A percentile compares a stretch with the other conserved stretches of the same genome.
These are phyloP conservation scores for Raphanus hybrid DNA, from an alignment of 441 rosid genomes.

Conservation along the genomic window DNA sequence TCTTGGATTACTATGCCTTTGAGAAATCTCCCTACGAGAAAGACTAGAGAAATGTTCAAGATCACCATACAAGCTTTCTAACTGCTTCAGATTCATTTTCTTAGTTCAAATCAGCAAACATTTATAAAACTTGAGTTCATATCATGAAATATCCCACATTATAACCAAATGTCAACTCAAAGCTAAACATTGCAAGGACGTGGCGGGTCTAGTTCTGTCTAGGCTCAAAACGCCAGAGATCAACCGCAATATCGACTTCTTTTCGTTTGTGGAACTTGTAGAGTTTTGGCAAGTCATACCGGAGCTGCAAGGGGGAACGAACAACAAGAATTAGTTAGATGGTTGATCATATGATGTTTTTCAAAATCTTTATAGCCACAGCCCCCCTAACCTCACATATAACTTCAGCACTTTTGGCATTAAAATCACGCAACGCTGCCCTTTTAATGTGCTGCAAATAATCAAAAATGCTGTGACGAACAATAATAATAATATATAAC, in stretches of 20 bases:
- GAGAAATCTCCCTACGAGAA: too few relatives aligned
- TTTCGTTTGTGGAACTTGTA: slow-evolving; percentile 90
- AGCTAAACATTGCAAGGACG: too few relatives aligned
- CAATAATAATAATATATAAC: background rate
- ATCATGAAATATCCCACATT: too few relatives aligned
- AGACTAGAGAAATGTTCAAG: too few relatives aligned
- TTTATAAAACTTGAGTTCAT: too few relatives aligned
- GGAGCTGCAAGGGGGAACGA: slow-evolving; percentile 54
- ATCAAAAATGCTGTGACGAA: background rate
- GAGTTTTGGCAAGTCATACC: slow-evolving; percentile 75
- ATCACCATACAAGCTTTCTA: too few relatives aligned
- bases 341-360: too few relatives aligned
- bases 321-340: background rate
- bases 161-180: too few relatives aligned
- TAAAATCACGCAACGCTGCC: slow-evolving; percentile 72
- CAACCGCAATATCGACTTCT: slow-evolving; percentile 89
- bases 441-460: slow-evolving; percentile 71
- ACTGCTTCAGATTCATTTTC: too few relatives aligned
- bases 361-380: slow-evolving; percentile 7
- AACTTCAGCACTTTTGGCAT: slow-evolving; percentile 89
- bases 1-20: too few relatives aligned
- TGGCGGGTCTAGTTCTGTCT: too few relatives aligned
- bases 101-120: too few relatives aligned
- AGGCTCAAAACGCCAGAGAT: slow-evolving; percentile 97
- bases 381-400: slow-evolving; percentile 71